Conservation (phyloP, 2,329 filamentous ascomycete genomes). For the Neonectria coccinea region DNA sequence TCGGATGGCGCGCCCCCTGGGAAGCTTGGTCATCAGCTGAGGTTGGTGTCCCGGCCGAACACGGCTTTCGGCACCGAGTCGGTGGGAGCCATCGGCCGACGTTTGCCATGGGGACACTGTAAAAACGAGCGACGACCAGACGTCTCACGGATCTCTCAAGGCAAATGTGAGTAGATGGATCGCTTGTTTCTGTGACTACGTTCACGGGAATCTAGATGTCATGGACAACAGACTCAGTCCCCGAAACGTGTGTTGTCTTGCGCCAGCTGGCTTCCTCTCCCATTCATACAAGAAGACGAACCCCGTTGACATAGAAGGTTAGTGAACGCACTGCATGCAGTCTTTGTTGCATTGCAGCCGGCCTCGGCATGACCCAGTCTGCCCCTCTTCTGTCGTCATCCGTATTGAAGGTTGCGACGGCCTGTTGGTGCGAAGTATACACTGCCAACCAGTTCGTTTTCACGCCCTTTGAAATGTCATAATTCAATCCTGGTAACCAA, state of each 20-base stretch:
- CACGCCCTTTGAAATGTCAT: no score
- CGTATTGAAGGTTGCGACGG: not conserved
- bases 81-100: slow-evolving; percentile 10
- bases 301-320: not conserved
- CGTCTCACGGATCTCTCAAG: no score
- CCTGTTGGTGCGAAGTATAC: not conserved
- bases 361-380: not conserved
- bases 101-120: no score
- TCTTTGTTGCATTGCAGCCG: not conserved
- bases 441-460: no score
- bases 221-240: no score
- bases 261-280: not conserved
- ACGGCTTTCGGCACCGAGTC: slow-evolving; percentile 37
- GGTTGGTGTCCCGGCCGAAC: slow-evolving; percentile 30
- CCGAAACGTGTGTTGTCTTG: no score
- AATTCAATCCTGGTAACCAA: not conserved
- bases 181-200: no score
- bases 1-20: not conserved
- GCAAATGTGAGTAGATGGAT: no score
- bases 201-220: no score
- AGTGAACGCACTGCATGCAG: not conserved
- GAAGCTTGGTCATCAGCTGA: slow-evolving; percentile 1
- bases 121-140: no score
- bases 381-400: not conserved
- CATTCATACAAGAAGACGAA: not conserved